phyloP scores from a whole-genome alignment of 179 eudicot genomes.

The Actinidia arguta region DNA sequence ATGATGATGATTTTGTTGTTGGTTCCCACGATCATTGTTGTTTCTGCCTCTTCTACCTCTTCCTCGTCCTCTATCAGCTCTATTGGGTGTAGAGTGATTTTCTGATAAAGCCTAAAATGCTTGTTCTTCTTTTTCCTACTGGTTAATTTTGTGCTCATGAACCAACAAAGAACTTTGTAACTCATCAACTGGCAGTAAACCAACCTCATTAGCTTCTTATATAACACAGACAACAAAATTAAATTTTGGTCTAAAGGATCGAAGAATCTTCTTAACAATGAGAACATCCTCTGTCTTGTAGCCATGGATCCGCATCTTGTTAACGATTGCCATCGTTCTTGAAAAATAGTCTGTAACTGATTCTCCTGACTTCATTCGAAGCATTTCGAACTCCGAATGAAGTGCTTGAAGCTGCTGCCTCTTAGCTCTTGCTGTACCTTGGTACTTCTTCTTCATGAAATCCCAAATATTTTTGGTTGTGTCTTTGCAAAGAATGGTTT shows the following conservation, averaged over 20 bases:
- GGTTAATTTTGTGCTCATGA: not conserved
- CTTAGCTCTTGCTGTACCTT: not conserved
- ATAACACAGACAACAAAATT: not conserved
- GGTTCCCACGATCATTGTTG: not conserved
- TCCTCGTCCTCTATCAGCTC: not conserved
- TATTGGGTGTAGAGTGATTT: not conserved
- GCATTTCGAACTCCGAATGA: not conserved
- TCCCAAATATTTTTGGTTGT: too few relatives aligned
- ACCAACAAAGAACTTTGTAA: not conserved
- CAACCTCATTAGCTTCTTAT: not conserved
- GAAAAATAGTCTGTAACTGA: not conserved
- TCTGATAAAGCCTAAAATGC: not conserved
- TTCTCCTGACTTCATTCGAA: not conserved
- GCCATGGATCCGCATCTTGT: not conserved
- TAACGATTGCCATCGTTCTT: not conserved
- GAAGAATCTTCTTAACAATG: not conserved
- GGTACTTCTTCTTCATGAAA: not conserved
- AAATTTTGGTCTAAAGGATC: not conserved
- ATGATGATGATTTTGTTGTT: not conserved
- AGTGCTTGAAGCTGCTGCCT: constrained; percentile 1
- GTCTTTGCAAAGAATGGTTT: too few relatives aligned
- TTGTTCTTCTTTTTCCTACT: not conserved
- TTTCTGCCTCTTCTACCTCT: not conserved
- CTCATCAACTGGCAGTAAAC: not conserved
- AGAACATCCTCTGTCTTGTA: not conserved